Percentiles rank a stretch among this genome's conserved stretches.
Evolutionary conservation across 2,329 filamentous ascomycete species (phyloP).

Genomic region (Neoascochyta sp.): DNA sequence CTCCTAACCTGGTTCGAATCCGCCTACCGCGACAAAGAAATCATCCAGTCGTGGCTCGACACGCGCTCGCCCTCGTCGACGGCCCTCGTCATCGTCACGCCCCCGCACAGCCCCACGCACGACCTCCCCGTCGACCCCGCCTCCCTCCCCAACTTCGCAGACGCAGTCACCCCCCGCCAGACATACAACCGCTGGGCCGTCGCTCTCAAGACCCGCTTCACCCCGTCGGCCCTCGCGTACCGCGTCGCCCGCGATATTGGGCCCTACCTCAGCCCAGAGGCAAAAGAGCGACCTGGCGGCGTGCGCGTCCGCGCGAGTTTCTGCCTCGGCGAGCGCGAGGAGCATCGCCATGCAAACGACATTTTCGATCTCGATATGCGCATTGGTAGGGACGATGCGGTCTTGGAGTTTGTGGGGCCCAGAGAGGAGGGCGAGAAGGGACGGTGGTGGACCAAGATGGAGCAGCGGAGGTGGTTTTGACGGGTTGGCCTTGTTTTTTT

Average conservation of each 20-base stretch:
- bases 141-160: conserved; percentile 21
- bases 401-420: conserved; percentile 42
- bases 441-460: conserved; percentile 43
- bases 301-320: conserved; percentile 47
- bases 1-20: conserved; percentile 42
- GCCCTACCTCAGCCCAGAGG: conserved; percentile 39
- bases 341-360: conserved; percentile 28
- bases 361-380: conserved; percentile 47
- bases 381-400: conserved; percentile 40
- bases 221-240: conserved; percentile 41
- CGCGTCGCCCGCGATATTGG: conserved; percentile 41
- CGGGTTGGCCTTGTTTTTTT: background rate
- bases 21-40: conserved; percentile 39
- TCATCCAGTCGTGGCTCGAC: conserved; percentile 46
- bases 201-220: conserved; percentile 39
- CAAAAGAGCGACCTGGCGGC: conserved; percentile 41
- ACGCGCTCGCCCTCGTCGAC: conserved; percentile 38
- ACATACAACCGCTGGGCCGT: conserved; percentile 42
- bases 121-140: conserved; percentile 26
- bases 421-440: conserved; percentile 44
- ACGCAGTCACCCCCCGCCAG: conserved; percentile 14
- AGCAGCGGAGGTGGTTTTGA: conserved; percentile 45
- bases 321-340: conserved; percentile 37
- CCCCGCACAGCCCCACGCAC: conserved; percentile 19
- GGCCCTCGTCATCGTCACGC: conserved; percentile 37